Evolutionary conservation across 2,329 filamentous ascomycete species (phyloP).

Genomic region (Botryosphaeria dothidea): DNA sequence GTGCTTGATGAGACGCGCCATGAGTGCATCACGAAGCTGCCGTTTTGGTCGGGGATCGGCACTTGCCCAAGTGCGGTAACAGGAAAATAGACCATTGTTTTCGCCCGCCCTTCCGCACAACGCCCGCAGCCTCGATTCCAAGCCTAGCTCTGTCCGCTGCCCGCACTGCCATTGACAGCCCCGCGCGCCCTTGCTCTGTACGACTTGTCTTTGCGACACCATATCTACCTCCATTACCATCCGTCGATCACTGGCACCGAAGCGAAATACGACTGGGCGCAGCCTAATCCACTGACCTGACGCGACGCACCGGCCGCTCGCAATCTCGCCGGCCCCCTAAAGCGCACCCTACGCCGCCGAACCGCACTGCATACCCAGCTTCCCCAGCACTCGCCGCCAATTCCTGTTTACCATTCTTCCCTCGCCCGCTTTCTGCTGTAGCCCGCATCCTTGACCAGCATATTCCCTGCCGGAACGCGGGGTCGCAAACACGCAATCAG

Average conservation of each 20-base stretch:
- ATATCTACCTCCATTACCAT: background rate
- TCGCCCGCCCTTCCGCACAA: background rate
- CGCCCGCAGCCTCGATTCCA: background rate
- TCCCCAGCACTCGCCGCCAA: background rate
- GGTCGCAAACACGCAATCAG: background rate
- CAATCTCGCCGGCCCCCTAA: slow-evolving; percentile 14
- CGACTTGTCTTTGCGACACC: background rate
- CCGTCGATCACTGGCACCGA: background rate
- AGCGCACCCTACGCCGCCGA: slow-evolving; percentile 2
- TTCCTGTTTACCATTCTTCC: background rate
- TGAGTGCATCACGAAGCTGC: background rate
- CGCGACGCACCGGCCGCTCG: slow-evolving; percentile 1
- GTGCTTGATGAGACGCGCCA: background rate
- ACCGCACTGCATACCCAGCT: slow-evolving; percentile 7
- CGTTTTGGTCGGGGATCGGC: background rate
- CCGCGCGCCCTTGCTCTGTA: background rate
- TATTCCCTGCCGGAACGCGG: background rate
- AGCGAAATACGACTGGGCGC: background rate
- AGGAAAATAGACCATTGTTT: background rate
- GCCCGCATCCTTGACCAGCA: background rate
- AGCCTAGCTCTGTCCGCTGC: background rate
- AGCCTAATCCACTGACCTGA: background rate
- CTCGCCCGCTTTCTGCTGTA: background rate
- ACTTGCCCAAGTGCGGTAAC: background rate
- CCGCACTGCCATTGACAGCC: background rate